These are phyloP conservation scores for Eurotiales sp. DNA, from an alignment of 2,329 filamentous ascomycete species.

Conservation along the genomic window DNA sequence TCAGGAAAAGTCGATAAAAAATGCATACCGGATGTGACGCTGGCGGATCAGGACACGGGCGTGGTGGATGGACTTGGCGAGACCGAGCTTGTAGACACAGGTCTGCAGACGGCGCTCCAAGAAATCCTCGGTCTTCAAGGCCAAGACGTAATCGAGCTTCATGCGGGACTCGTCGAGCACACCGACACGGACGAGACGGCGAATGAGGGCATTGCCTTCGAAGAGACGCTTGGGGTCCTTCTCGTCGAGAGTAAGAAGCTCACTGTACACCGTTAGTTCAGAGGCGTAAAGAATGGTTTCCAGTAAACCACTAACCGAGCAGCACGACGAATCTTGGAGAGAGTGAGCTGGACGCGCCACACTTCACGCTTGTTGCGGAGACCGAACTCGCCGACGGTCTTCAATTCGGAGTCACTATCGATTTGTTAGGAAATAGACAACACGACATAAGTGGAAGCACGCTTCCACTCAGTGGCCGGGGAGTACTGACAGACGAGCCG, in stretches of 20 bases:
- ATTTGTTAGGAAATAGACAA: conserved; percentile 62
- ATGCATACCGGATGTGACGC: conserved; percentile 80
- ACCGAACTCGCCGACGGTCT: conserved; percentile 99
- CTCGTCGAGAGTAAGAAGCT: conserved; percentile 99
- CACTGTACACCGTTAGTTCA: conserved; percentile 55
- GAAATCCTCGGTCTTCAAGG: conserved; percentile 99
- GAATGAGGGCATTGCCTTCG: conserved; percentile 99
- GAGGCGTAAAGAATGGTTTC: background rate
- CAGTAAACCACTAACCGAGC: conserved; percentile 75
- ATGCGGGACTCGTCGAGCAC: conserved; percentile 99
- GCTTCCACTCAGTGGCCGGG: conserved; percentile 97
- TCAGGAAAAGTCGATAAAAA: background rate
- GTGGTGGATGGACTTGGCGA: conserved; percentile 99
- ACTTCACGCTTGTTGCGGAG: conserved; percentile 99
- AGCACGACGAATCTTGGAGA: conserved; percentile 99
- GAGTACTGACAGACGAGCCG: conserved; percentile 96
- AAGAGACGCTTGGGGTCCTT: conserved; percentile 99
- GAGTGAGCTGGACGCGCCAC: conserved; percentile 98
- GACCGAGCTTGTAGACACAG: conserved; percentile 99
- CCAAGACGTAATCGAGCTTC: conserved; percentile 99
- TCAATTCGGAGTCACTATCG: conserved; percentile 94
- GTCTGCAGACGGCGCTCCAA: conserved; percentile 99
- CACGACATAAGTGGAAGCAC: conserved; percentile 96
- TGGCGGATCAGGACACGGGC: conserved; percentile 99
- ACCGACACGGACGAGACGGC: conserved; percentile 98